Base-by-base conservation (phyloP, 441 rosid genomes). In the Flueggea neowawraea region DNA sequence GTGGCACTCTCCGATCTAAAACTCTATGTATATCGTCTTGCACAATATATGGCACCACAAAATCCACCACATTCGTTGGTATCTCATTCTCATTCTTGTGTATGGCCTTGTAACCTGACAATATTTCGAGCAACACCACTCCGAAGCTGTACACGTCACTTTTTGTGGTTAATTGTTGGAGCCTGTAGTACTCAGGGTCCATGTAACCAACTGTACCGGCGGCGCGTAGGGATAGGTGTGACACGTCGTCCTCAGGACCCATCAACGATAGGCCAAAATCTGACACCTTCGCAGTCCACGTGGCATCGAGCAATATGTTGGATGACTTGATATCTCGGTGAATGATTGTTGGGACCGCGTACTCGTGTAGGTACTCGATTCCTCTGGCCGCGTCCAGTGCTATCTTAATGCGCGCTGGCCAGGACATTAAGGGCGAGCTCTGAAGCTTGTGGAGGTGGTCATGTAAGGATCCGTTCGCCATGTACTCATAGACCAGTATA, bases 261-360 rank as follows among this genome's bases (percentile, higher is more conserved):
- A 76, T 72, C 48, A 82, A 68, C 5, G 96, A 87, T 5, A 91
- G 83, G 0, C 97, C 95, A 0, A 91, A 91, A 69, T 91, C 96
- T 0, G 96, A 85, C 2, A 91, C 90, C 57, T 87, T 91, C 12
- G 96, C 91, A 0, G 68, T 75, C 90, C 96, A 84, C 4, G 15
- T 59, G 50, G 65, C 54, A 58, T 87, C 84, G 0, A 91, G 80
- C 9, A 91, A 63, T 13, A 91, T 87, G 78, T 91, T 91, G 0
- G 96, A 82, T 6, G 95, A 78, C 73, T 91, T 91, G 50, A 91
- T 85, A 61, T 91, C 97, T 0, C 97, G 89, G 74, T 91, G 97
- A 39, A 91, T 91, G 70, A 91, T 65, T 0, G 78, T 71, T 16
- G 97, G 96, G 6, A 76, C 78, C 0, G 81, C 88, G 9, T 80